Evolutionary conservation across 2,329 filamentous ascomycete genomes (phyloP).

Genomic region (Phialophora macrospora): DNA sequence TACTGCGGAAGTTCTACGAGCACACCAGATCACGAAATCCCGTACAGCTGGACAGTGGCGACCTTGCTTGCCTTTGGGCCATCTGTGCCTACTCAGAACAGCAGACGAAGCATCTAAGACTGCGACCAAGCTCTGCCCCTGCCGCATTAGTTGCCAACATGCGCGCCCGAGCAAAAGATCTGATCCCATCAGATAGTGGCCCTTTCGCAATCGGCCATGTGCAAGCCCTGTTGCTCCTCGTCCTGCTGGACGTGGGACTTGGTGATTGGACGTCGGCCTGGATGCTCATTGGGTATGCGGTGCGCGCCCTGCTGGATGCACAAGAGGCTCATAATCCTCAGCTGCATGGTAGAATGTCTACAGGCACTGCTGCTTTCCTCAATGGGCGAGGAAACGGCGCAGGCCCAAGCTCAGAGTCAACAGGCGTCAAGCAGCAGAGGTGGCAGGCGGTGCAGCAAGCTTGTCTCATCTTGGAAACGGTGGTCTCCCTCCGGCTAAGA

Average conservation of each 20-base stretch:
- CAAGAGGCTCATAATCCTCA: slow-evolving; percentile 10
- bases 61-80: slow-evolving; percentile 52
- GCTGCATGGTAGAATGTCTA: not conserved
- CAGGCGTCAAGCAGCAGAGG: slow-evolving; percentile 37
- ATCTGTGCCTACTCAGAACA: slow-evolving; percentile 48
- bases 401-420: slow-evolving; percentile 24
- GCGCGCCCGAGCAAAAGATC: slow-evolving; percentile 39
- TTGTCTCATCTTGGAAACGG: slow-evolving; percentile 60
- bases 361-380: not conserved
- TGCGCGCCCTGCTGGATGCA: slow-evolving; percentile 52
- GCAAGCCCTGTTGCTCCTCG: slow-evolving; percentile 52
- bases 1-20: slow-evolving; percentile 61
- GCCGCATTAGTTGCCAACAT: slow-evolving; percentile 14
- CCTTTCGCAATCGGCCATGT: slow-evolving; percentile 50
- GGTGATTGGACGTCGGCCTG: slow-evolving; percentile 57
- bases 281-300: slow-evolving; percentile 59
- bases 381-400: not conserved
- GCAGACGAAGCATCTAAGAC: slow-evolving; percentile 14
- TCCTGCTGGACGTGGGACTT: slow-evolving; percentile 56
- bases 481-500: slow-evolving; percentile 56
- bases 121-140: not conserved
- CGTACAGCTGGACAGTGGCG: slow-evolving; percentile 15
- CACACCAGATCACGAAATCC: slow-evolving; percentile 41
- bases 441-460: slow-evolving; percentile 55
- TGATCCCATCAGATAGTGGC: slow-evolving; percentile 48